A percentile compares a stretch with the other conserved stretches of the same genome.
Evolutionary conservation across 139 green algal species (phyloP).

Genomic region (Nannochloris sp.): DNA sequence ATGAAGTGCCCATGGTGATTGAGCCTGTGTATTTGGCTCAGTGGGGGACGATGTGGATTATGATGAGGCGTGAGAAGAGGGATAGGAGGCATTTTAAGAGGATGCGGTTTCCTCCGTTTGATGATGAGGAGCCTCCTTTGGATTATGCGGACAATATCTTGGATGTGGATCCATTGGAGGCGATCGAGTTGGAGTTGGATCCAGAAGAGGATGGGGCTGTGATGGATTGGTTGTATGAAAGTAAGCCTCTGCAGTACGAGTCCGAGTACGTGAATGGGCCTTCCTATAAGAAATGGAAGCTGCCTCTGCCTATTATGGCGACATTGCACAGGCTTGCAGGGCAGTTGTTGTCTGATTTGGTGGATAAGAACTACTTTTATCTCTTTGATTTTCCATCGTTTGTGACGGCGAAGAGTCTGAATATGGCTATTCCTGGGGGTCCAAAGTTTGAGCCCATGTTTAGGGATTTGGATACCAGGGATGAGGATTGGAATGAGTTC

Average conservation of each 20-base stretch:
- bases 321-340: constrained; percentile 87
- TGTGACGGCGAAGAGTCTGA: constrained; percentile 84
- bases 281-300: constrained; percentile 86
- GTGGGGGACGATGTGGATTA: constrained; percentile 99
- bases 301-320: constrained; percentile 91
- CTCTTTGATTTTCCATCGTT: constrained; percentile 88
- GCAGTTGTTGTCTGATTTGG: constrained; percentile 94
- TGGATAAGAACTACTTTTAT: constrained; percentile 99
- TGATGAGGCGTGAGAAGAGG: constrained; percentile 99
- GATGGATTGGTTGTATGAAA: constrained; percentile 94
- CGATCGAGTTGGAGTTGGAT: constrained; percentile 97
- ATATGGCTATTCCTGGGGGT: constrained; percentile 96
- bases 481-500: constrained; percentile 99
- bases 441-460: constrained; percentile 99
- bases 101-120: constrained; percentile 99
- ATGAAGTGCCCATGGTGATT: constrained; percentile 95
- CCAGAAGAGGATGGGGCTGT: constrained; percentile 83
- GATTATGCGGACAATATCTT: constrained; percentile 99
- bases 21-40: constrained; percentile 96
- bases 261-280: constrained; percentile 87
- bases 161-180: constrained; percentile 91
- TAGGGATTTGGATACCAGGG: constrained; percentile 87
- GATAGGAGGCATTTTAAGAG: constrained; percentile 99
- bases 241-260: constrained; percentile 78
- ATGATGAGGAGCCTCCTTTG: constrained; percentile 98